Percentiles rank a stretch among this genome's conserved stretches.
Conservation (phyloP, 2,329 filamentous ascomycete species). For the Emmonsia crescens region DNA sequence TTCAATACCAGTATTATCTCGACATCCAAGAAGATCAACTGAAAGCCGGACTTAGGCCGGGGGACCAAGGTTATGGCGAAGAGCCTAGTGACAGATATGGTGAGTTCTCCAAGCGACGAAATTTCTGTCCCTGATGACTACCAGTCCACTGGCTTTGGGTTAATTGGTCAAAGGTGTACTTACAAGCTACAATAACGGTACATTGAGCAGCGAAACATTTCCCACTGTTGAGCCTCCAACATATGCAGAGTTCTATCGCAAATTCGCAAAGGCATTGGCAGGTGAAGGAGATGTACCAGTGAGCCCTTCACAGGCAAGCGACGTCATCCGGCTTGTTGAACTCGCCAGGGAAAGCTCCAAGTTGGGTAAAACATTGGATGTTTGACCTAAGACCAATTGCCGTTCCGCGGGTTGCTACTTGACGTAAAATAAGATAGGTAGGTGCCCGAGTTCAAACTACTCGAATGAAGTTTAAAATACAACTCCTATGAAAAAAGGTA, state of each 20-base stretch:
- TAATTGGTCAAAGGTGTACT: slow-evolving; percentile 30
- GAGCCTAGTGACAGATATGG: slow-evolving; percentile 51
- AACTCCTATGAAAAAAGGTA: not conserved
- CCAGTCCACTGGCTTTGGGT: not conserved
- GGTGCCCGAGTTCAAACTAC: not conserved
- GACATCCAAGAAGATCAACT: slow-evolving; percentile 70
- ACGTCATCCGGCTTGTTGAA: slow-evolving; percentile 48
- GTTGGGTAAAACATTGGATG: slow-evolving; percentile 38
- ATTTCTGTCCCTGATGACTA: not conserved
- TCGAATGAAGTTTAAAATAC: not conserved
- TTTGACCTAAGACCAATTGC: slow-evolving; percentile 12
- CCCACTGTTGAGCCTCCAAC: slow-evolving; percentile 56
- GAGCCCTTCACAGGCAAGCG: slow-evolving; percentile 41
- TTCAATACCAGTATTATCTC: slow-evolving; percentile 37
- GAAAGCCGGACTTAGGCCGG: slow-evolving; percentile 50
- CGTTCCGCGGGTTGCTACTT: not conserved
- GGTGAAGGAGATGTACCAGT: slow-evolving; percentile 46
- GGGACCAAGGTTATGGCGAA: slow-evolving; percentile 53
- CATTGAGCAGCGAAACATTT: slow-evolving; percentile 39
- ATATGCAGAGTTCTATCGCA: slow-evolving; percentile 56
- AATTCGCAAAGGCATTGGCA: slow-evolving; percentile 42
- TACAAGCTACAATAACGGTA: slow-evolving; percentile 45
- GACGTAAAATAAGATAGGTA: not conserved
- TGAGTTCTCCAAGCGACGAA: slow-evolving; percentile 14
- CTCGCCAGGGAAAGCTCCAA: slow-evolving; percentile 44